Base-by-base conservation (phyloP, 129 eudicot genomes). In the Deinandra increscens region DNA sequence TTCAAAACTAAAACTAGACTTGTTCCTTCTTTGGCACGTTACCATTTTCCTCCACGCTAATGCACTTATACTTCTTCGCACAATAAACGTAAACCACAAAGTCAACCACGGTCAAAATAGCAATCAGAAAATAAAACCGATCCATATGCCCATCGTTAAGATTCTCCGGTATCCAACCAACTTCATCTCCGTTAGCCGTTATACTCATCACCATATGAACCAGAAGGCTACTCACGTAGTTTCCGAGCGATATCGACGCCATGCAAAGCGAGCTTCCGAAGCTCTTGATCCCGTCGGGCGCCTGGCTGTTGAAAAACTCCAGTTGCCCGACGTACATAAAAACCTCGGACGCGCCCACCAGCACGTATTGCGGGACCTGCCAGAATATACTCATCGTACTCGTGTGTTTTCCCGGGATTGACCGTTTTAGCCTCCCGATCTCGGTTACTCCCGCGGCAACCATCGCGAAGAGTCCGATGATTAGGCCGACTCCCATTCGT, bases 301-400 rank as follows among this genome's bases (percentile, higher is more conserved):
- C 95, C 36, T 91, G 91, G 9, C 95, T 80, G 56, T 90, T 90
- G 75, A 90, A 90, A 48, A 90, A 90, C 71, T 90, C 97, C 62
- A 90, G 60, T 38, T 87, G 95, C 1, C 95, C 97, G 0, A 90
- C 87, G 15, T 90, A 90, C 97, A 90, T 90, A 73, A 90, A 87
- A 22, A 90, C 95, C 81, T 90, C 97, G 0, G 89, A 87, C 1
- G 97, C 97, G 2, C 95, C 97, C 0, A 90, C 97, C 1, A 91
- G 77, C 13, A 81, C 77, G n/a, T 91, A 91, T 55, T 90, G 97
- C 0, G 97, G 97, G 7, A 90, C 70, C 71, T 90, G 95, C 95
- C 97, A 91, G 31, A 87, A 79, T 55, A 91, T 79, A 19, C 87
- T 81, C 63, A 87, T 37, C 0, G 81, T 23, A 67, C 95, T 87